Conservation (phyloP, 225 moss, liverwort and hornwort species). For the Sphagnum tenellum region DNA sequence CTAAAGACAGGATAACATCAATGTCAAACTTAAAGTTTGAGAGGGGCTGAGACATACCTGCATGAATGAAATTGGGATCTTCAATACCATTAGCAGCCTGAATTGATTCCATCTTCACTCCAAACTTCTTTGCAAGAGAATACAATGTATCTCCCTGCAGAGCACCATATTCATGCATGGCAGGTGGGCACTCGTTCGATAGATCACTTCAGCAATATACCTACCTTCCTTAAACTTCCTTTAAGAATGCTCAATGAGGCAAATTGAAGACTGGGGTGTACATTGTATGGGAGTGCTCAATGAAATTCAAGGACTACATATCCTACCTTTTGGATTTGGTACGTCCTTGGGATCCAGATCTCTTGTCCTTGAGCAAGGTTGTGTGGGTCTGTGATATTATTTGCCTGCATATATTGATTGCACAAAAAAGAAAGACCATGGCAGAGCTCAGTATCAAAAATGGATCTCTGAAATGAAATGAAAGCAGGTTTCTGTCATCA, state of each 20-base stretch:
- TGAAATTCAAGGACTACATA: neutral
- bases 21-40: too few relatives aligned
- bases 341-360: slow-evolving; percentile 62
- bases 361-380: slow-evolving; percentile 43
- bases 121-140: slow-evolving; percentile 47
- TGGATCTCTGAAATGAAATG: neutral
- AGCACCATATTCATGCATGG: too few relatives aligned
- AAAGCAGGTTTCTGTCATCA: neutral
- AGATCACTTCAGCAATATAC: too few relatives aligned
- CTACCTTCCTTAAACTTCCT: too few relatives aligned
- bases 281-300: neutral
- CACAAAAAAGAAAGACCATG: neutral
- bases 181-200: too few relatives aligned
- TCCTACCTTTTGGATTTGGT: slow-evolving; percentile 48
- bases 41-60: slow-evolving; percentile 15
- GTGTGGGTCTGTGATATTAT: slow-evolving; percentile 39
- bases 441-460: neutral
- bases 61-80: slow-evolving; percentile 40
- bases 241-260: too few relatives aligned
- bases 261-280: too few relatives aligned
- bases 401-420: slow-evolving; percentile 29
- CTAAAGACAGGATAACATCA: too few relatives aligned
- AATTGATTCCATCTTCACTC: slow-evolving; percentile 36
- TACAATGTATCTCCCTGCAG: slow-evolving; percentile 58
- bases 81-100: slow-evolving; percentile 56